A percentile compares a stretch with the other conserved stretches of the same genome.
Conservation (phyloP, 345 rosid species). For the Corchorus olitorius region DNA sequence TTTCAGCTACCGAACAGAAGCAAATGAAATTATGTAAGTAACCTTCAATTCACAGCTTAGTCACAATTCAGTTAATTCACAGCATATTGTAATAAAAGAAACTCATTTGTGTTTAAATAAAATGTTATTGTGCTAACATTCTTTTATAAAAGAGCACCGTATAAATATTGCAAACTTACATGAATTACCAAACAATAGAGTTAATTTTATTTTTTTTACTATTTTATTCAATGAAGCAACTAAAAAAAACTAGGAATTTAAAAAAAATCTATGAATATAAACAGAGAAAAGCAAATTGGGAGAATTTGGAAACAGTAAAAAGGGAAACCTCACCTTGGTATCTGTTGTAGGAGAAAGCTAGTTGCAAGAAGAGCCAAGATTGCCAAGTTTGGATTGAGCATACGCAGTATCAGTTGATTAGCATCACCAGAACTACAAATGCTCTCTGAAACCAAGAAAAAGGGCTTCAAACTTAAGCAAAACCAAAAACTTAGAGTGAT, state of each 20-base stretch:
- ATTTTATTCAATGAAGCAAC: background rate
- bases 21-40: background rate
- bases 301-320: conserved; percentile 11
- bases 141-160: conserved; percentile 11
- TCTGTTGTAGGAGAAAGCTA: background rate
- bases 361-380: background rate
- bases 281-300: background rate
- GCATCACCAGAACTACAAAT: background rate
- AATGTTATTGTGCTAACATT: background rate
- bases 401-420: background rate
- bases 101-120: conserved; percentile 1
- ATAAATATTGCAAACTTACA: conserved; percentile 3
- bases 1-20: conserved; percentile 5
- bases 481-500: background rate
- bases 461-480: conserved; percentile 3
- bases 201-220: background rate
- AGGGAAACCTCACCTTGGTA: background rate
- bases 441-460: background rate
- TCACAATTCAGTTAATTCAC: background rate
- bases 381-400: background rate
- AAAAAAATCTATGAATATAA: background rate
- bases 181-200: background rate
- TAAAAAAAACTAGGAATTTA: background rate
- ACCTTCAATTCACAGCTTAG: background rate
- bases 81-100: background rate